phyloP scores from a whole-genome alignment of 306 rosid genomes.

The Herpetospermum pedunculosum region DNA sequence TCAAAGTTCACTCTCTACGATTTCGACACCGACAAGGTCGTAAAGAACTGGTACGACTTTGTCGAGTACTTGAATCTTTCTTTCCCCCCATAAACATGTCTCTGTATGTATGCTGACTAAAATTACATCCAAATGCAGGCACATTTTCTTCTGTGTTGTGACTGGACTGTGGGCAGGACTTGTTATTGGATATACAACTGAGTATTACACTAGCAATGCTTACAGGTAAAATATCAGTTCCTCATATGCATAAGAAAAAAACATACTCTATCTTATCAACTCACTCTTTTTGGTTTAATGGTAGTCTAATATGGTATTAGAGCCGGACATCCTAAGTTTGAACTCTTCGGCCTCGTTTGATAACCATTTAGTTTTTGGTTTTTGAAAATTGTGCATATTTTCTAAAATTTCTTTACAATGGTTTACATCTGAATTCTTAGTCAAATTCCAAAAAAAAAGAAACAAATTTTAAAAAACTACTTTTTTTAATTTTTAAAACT shows the following conservation, averaged over 20 bases:
- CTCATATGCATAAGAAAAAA: background rate
- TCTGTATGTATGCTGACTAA: background rate
- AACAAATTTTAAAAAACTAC: too few relatives aligned
- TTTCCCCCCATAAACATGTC: background rate
- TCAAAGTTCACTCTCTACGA: conserved; percentile 55
- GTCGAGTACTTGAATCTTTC: background rate
- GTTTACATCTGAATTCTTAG: too few relatives aligned
- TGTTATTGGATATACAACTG: conserved; percentile 59
- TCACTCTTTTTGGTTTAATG: background rate
- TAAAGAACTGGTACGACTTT: conserved; percentile 48
- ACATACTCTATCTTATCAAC: background rate
- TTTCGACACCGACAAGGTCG: conserved; percentile 36
- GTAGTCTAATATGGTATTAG: background rate
- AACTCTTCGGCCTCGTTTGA: too few relatives aligned
- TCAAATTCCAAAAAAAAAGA: too few relatives aligned
- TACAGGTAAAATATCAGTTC: conserved; percentile 32
- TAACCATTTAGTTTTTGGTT: too few relatives aligned
- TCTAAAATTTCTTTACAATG: too few relatives aligned
- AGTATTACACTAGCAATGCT: conserved; percentile 65
- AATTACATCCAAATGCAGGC: conserved; percentile 29
- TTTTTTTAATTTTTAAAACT: too few relatives aligned
- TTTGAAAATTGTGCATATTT: too few relatives aligned
- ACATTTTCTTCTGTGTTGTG: conserved; percentile 60
- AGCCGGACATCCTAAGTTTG: too few relatives aligned
- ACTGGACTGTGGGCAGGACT: conserved; percentile 75